phyloP scores from a whole-genome alignment of 2,329 filamentous ascomycete genomes.

The Thielaviopsis musarum region DNA sequence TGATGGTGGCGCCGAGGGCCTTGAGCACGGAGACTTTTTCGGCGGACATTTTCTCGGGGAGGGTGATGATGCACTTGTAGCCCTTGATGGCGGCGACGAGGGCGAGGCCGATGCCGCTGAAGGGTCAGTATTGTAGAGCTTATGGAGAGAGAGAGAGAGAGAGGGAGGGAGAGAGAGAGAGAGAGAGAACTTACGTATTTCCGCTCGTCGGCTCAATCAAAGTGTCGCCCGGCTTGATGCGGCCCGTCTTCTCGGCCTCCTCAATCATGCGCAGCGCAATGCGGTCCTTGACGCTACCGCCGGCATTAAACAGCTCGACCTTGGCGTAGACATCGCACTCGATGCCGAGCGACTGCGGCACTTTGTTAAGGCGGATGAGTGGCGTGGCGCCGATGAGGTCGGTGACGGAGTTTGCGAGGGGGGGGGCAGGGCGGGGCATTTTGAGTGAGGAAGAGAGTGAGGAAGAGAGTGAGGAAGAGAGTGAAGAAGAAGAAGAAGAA shows the following conservation, averaged over 20 bases:
- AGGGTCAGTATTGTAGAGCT: too few species aligned
- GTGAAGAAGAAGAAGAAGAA: neutral
- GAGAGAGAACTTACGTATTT: constrained; percentile 47
- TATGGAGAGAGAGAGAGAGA: too few species aligned
- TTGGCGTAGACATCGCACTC: constrained; percentile 82
- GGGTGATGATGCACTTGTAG: constrained; percentile 96
- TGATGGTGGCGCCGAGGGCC: constrained; percentile 90
- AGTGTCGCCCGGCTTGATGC: constrained; percentile 93
- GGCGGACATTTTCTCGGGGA: constrained; percentile 98
- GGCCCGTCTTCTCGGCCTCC: constrained; percentile 74
- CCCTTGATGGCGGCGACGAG: constrained; percentile 91
- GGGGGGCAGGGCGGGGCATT: constrained; percentile 18
- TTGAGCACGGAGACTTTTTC: constrained; percentile 94
- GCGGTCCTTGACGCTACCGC: constrained; percentile 83
- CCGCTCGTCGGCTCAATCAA: constrained; percentile 96
- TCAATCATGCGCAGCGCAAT: constrained; percentile 97
- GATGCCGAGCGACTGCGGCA: constrained; percentile 80
- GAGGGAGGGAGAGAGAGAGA: neutral
- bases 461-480: neutral
- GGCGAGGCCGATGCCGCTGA: constrained; percentile 72
- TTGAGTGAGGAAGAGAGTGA: neutral
- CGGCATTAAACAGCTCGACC: constrained; percentile 84
- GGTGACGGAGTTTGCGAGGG: constrained; percentile 45
- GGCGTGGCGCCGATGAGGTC: constrained; percentile 92
- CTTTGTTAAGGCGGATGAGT: constrained; percentile 83